Evolutionary conservation across 2,329 filamentous ascomycete species (phyloP), one percentile per base, ranked within the genome.

Genomic region (Diaporthe vaccinii): DNA sequence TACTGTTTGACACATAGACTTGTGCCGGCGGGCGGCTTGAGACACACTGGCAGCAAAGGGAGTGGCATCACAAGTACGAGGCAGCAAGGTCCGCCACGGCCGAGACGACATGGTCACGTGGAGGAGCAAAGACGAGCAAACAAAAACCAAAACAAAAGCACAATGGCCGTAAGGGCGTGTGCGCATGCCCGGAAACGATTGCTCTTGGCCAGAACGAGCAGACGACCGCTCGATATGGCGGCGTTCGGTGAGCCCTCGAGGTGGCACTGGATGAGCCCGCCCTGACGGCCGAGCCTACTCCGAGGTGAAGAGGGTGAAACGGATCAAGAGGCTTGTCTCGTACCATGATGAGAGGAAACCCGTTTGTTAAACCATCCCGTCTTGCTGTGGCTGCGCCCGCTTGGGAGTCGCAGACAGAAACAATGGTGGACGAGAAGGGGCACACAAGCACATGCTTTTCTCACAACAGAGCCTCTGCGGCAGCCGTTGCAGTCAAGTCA

Each of bases 271-370:
- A 28, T 3, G 22, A 55, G 61, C 10, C 15, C 15, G 36, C 25
- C 20, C 31, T 44, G 36, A 44, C 36, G 58, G 28, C 14, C 14
- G 25, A 28, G 58, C 10, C 61, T 65, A 20, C 17, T 55, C 22
- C 10, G 17, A 44, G 44, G 15, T 57, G 41, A 65, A 39, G 22
- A 57, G 34, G 61, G 70, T 76, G 74, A 58, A 71, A 74, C 74
- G 74, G 71, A 67, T 71, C 71, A 65, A 62, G 36, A 61, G 62
- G 72, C 72, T 53, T 74, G 72, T 76, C 72, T 74, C 49, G 49
- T 46, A 58, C 44, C 31, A 31, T 55, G 36, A 41, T 34, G 31
- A 51, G 62, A 46, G 59, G 22, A 61, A n/a, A 15, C 44, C 44
- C 20, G 65, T 39, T 28, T 69, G 65, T 69, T 31, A 8, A 53